phyloP scores from a whole-genome alignment of 495 filamentous ascomycete species.

The Trichoderma parareesei region DNA sequence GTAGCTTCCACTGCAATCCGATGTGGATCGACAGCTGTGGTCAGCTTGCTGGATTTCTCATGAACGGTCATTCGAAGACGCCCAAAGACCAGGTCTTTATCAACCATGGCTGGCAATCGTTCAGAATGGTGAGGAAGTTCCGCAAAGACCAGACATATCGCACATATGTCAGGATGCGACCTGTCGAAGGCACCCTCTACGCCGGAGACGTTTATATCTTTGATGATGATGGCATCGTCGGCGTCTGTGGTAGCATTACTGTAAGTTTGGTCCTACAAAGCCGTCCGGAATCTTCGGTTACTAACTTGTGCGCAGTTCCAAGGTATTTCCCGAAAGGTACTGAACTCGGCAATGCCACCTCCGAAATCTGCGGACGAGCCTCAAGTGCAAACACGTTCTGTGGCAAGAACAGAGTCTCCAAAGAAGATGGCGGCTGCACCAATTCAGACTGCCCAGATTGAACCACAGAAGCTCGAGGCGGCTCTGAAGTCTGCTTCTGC shows the following conservation, averaged over 20 bases:
- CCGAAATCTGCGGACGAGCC: conserved; percentile 35
- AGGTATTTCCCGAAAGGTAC: conserved; percentile 55
- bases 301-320: conserved; percentile 37
- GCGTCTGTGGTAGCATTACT: conserved; percentile 43
- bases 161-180: conserved; percentile 54
- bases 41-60: conserved; percentile 55
- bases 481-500: conserved; percentile 27
- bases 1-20: conserved; percentile 48
- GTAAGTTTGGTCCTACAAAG: not conserved
- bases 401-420: not conserved
- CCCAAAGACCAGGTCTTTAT: conserved; percentile 54
- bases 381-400: conserved; percentile 23
- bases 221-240: conserved; percentile 53
- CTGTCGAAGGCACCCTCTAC: conserved; percentile 42
- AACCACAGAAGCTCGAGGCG: conserved; percentile 30
- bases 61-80: conserved; percentile 55
- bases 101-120: conserved; percentile 56
- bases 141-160: conserved; percentile 47
- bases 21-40: conserved; percentile 55
- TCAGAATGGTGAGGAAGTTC: conserved; percentile 50
- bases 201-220: conserved; percentile 59
- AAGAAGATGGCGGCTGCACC: not conserved
- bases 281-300: not conserved
- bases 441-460: conserved; percentile 19
- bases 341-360: conserved; percentile 58